These are phyloP conservation scores for Fraxinus nigra DNA, from an alignment of 305 asterid genomes.

Conservation along the genomic window DNA sequence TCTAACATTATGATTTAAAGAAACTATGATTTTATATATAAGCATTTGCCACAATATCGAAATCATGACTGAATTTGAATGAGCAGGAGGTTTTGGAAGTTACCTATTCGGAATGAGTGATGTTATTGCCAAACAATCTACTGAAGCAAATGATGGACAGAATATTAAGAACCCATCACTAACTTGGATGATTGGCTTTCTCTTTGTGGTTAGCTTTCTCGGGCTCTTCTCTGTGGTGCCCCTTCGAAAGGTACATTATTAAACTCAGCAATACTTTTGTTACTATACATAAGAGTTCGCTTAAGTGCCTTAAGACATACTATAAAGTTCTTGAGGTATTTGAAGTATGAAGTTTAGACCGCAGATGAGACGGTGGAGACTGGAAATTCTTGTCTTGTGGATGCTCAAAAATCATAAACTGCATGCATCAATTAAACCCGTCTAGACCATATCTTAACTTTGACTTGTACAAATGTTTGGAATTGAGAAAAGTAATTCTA, in stretches of 20 bases:
- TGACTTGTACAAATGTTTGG: background rate
- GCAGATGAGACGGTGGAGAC: background rate
- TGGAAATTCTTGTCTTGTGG: background rate
- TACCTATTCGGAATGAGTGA: slow-evolving; percentile 93
- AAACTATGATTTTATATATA: background rate
- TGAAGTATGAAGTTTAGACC: background rate
- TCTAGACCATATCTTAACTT: background rate
- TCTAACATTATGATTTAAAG: background rate
- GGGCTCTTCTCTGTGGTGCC: slow-evolving; percentile 93
- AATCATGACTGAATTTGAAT: background rate
- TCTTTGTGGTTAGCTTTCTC: slow-evolving; percentile 87
- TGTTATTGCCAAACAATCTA: slow-evolving; percentile 60
- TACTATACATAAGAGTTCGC: background rate
- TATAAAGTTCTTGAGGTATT: background rate
- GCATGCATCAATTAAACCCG: background rate
- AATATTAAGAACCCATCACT: slow-evolving; percentile 68
- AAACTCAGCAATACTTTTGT: background rate
- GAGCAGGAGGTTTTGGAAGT: slow-evolving; percentile 92
- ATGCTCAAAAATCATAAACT: background rate
- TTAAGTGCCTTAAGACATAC: background rate
- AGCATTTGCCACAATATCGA: background rate
- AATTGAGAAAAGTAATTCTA: background rate
- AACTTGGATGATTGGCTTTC: slow-evolving; percentile 85
- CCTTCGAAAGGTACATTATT: slow-evolving; percentile 72
- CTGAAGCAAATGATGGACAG: slow-evolving; percentile 45